Base-by-base conservation (phyloP, 305 asterid species). In the Striga hermonthica region DNA sequence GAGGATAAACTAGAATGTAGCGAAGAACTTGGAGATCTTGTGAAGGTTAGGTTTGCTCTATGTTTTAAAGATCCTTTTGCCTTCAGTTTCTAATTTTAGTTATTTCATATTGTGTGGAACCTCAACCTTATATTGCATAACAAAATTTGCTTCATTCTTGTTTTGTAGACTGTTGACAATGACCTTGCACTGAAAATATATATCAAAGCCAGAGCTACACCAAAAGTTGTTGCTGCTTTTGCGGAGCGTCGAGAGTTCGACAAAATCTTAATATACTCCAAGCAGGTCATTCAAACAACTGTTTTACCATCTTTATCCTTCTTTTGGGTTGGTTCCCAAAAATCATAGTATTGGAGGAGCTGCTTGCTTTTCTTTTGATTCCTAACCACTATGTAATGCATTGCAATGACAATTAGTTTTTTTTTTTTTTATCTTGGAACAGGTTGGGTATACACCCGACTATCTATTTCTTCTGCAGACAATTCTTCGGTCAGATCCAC, bases 11-110 rank as follows among this genome's bases (percentile, higher is more conserved):
- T 94, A 74, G 99, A 94, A 77, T 94, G 99, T 55, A 91, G 98
- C 37, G 99, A 94, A 87, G 99, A 94, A 73, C 98, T 94, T 72
- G 99, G 99, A 72, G 99, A 94, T 80, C 97, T 94, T 69, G 99
- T 94, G 80, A 94, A 94, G 96, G 99, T 94, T 45, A 69, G 15
- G 7, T 48, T 48, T 48, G 16, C 22, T 48, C 6, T 48, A 12
- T 11, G 54, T 47, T 47, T 44, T 4, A 44, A 44, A 11, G 14
- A 44, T 9, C 50, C 9, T 1, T 44, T 44, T 44, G 10, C 2
- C n/a, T 10, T 44, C 13, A 44, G 4, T 44, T 44, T 47, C 15
- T 48, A 16, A 48, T 48, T 47, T 5, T 10, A 10, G 53, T 47
- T 43, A 43, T 43, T 3, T 44, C 50, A 44, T 44, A 11, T 44